Base-by-base conservation (phyloP, 345 rosid genomes). In the Arabidopsis arenosa region DNA sequence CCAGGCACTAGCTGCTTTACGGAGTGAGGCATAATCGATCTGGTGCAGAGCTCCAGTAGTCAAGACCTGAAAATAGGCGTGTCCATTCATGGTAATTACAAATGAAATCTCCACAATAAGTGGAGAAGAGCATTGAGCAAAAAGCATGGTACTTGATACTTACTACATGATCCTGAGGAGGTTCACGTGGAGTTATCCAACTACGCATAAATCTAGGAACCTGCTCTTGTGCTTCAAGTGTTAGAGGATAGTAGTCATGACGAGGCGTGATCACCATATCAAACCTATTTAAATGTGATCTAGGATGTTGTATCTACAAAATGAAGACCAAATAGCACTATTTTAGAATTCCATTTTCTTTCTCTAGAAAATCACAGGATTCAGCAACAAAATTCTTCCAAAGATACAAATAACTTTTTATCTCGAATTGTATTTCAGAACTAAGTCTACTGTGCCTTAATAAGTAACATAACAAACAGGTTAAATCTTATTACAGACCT, bases 261-360 rank as follows among this genome's bases (percentile, higher is more conserved):
- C 75, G 85, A 70, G 99, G 99, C 37, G 99, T 87, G 58, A 95
- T 87, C 77, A 95, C 96, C 87, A 95, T 72, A 81, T 95, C 99
- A 86, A 95, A 95, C 84, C 96, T 89, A 75, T 85, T 84, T 81
- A 92, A 80, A 13, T 79, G 86, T n/a, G 86, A 77, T 89, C 98
- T 87, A 12, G 99, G 99, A 84, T 90, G 99, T 83, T 92, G 94
- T 60, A 95, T 88, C 99, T 95, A 51, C 54, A 70, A 66, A 40
- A 41, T 3, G 40, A 73, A 73, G 44, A 73, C 14, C 64, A 65
- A 28, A 49, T 21, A 55, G 6, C 30, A 56, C 45, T 26, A 17
- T 41, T 23, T 26, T 18, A 56, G 65, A 37, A 26, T 33, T 54
- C 52, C 43, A 40, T 39, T 32, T 36, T 58, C 28, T 3, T 5